Percentiles rank a stretch among this genome's conserved stretches.
Evolutionary conservation across 148 eudicot species (phyloP).

Genomic region (Arctostaphylos glauca): DNA sequence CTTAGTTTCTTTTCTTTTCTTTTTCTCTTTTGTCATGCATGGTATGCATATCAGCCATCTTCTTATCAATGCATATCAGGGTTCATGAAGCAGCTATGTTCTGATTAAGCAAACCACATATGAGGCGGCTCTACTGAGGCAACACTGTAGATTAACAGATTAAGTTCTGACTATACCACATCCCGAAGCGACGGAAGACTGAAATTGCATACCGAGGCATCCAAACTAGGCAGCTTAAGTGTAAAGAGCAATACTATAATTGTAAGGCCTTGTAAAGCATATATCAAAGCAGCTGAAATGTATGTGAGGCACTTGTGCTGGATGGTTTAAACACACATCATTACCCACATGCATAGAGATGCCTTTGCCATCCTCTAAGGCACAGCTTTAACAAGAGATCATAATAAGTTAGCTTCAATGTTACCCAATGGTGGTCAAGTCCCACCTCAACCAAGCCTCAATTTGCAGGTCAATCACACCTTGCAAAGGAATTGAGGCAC

Average conservation of each 20-base stretch:
- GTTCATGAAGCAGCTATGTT: neutral
- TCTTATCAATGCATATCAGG: slow-evolving; percentile 1
- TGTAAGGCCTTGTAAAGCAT: neutral
- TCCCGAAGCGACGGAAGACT: neutral
- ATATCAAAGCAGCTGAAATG: neutral
- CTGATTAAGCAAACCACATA: neutral
- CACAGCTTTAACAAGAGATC: neutral
- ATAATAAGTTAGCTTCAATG: neutral
- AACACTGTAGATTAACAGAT: neutral
- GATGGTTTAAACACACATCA: neutral
- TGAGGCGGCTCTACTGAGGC: neutral
- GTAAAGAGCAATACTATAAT: neutral
- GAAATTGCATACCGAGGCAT: neutral
- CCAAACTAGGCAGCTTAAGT: neutral
- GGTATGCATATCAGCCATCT: neutral
- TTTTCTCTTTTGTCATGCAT: neutral
- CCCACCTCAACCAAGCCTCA: neutral
- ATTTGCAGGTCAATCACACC: neutral
- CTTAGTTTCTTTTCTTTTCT: neutral
- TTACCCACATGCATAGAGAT: neutral
- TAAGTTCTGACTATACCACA: neutral
- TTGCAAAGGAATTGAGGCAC: neutral
- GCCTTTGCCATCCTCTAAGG: neutral
- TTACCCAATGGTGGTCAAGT: neutral
- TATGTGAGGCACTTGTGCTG: neutral